A percentile compares a stretch with the other conserved stretches of the same genome.
Evolutionary conservation across 176 grass and related monocot species (phyloP).

Genomic region (Paspalum vaginatum): DNA sequence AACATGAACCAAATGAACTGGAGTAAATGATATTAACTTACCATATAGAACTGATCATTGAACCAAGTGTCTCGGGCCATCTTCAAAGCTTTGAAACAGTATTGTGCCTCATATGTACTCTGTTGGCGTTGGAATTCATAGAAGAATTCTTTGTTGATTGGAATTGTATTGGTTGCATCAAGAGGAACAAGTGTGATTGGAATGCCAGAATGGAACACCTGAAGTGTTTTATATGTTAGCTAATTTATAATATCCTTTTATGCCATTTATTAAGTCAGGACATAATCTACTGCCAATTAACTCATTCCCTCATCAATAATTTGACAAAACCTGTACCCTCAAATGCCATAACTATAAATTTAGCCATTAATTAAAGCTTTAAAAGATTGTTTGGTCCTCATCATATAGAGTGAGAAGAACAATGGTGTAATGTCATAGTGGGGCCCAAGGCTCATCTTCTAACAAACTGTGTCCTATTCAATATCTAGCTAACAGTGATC

Average conservation of each 20-base stretch:
- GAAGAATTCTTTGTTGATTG: slow-evolving; percentile 74
- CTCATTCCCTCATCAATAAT: too few relatives aligned
- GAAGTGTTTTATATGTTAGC: slow-evolving; percentile 29
- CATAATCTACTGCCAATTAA: background rate
- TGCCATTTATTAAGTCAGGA: background rate
- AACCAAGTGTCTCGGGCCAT: slow-evolving; percentile 80
- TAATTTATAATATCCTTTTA: background rate
- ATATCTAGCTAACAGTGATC: background rate
- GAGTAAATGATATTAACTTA: slow-evolving; percentile 32
- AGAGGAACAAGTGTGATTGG: slow-evolving; percentile 87
- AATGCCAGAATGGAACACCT: slow-evolving; percentile 89
- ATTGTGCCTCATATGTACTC: slow-evolving; percentile 76
- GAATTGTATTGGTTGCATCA: slow-evolving; percentile 93
- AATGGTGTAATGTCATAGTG: background rate
- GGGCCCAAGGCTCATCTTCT: background rate
- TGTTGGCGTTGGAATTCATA: slow-evolving; percentile 56
- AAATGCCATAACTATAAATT: background rate
- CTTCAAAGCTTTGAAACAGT: slow-evolving; percentile 78
- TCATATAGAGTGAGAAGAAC: background rate
- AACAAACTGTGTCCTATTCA: background rate
- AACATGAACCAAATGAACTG: slow-evolving; percentile 5
- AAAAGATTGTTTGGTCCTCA: background rate
- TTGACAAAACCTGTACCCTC: background rate
- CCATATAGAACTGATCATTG: slow-evolving; percentile 67
- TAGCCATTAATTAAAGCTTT: background rate